Evolutionary conservation across 805 yeast genomes (phyloP).

Genomic region (Saccharomycopsis malanga): DNA sequence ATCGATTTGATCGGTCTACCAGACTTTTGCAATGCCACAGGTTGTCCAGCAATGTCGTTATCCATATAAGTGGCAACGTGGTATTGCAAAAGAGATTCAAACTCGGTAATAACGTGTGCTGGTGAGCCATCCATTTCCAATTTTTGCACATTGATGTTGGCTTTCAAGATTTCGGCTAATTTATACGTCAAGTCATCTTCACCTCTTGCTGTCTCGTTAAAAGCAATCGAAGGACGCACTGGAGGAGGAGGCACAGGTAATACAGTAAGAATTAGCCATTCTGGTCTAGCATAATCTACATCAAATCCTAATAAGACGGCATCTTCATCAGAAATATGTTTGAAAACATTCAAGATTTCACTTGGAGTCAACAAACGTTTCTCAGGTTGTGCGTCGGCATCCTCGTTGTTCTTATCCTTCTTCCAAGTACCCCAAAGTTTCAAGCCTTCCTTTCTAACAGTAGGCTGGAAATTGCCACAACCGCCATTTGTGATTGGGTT

Average conservation of each 20-base stretch:
- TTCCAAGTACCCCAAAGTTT: conserved; percentile 99
- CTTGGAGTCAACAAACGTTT: conserved; percentile 80
- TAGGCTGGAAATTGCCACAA: conserved; percentile 95
- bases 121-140: conserved; percentile 99
- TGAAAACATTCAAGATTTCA: conserved; percentile 86
- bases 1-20: conserved; percentile 98
- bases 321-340: conserved; percentile 83
- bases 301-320: conserved; percentile 78
- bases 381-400: conserved; percentile 86
- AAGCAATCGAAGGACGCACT: conserved; percentile 96
- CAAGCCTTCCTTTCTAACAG: conserved; percentile 91
- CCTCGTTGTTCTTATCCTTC: conserved; percentile 66
- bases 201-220: conserved; percentile 96
- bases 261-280: conserved; percentile 96
- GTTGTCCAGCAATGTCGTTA: conserved; percentile 99
- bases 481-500: conserved; percentile 74
- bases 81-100: conserved; percentile 89
- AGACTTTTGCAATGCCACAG: conserved; percentile 96
- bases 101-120: conserved; percentile 94
- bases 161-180: conserved; percentile 92
- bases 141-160: conserved; percentile 94
- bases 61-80: conserved; percentile 99
- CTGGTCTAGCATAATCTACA: conserved; percentile 96
- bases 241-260: conserved; percentile 99
- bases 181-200: conserved; percentile 98